A percentile compares a stretch with the other conserved stretches of the same genome.
phyloP scores from a whole-genome alignment of 805 yeast species.

The Candida gorgasii region DNA sequence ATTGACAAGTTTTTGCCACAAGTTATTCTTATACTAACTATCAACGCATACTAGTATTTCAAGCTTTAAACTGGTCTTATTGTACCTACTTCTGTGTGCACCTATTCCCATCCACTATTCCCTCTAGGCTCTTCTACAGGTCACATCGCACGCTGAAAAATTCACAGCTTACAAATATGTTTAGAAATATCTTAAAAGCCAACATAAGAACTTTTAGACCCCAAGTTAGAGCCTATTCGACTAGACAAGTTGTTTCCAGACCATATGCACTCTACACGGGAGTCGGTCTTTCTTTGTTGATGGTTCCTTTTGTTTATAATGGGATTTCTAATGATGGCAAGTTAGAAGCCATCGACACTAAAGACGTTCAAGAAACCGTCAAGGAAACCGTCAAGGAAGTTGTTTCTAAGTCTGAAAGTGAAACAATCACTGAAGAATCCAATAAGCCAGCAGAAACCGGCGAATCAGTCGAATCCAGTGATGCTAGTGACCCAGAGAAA shows the following conservation, averaged over 20 bases:
- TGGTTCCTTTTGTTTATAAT: constrained; percentile 4
- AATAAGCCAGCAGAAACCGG: constrained; percentile 2
- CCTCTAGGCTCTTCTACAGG: no score
- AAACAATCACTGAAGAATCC: neutral
- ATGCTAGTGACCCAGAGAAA: neutral
- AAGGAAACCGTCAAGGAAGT: neutral
- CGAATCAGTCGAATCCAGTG: neutral
- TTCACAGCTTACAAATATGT: constrained; percentile 8
- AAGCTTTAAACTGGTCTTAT: no score
- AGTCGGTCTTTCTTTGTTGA: constrained; percentile 6
- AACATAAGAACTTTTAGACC: constrained; percentile 4
- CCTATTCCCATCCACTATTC: no score
- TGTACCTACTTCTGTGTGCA: no score
- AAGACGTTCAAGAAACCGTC: neutral
- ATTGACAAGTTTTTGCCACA: neutral
- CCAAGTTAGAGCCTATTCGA: constrained; percentile 2
- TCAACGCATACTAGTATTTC: neutral
- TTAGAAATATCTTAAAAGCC: constrained; percentile 5
- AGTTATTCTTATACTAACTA: neutral
- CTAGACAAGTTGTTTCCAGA: no score
- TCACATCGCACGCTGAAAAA: constrained; percentile 5
- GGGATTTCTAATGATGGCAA: constrained; percentile 9
- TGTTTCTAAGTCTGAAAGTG: neutral
- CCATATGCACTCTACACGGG: constrained; percentile 5
- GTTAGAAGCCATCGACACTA: neutral